phyloP scores from a whole-genome alignment of 257 asterid species.

The Solanum habrochaites region DNA sequence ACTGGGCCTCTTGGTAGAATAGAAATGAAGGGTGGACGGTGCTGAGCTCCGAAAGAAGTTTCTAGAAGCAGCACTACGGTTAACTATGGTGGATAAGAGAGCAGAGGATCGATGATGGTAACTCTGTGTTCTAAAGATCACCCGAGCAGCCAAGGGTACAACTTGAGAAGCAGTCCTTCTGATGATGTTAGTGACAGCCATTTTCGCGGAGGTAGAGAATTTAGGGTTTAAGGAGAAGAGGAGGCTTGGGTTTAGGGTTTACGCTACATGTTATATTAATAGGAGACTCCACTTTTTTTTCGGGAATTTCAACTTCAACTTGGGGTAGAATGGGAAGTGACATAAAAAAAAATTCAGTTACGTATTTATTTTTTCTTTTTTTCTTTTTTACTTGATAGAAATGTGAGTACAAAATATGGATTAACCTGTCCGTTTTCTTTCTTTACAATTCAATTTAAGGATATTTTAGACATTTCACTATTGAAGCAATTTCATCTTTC shows the following conservation, averaged over 20 bases:
- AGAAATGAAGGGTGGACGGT: conserved; percentile 30
- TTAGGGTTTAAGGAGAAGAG: conserved; percentile 23
- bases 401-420: too few relatives aligned
- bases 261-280: background rate
- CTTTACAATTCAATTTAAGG: too few relatives aligned
- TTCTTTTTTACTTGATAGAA: too few relatives aligned
- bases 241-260: background rate
- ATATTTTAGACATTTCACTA: too few relatives aligned
- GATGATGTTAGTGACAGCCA: conserved; percentile 40
- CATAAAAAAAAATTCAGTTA: too few relatives aligned
- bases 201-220: background rate
- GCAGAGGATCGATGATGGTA: conserved; percentile 25
- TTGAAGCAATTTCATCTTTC: too few relatives aligned
- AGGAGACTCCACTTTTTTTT: background rate
- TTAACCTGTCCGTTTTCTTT: too few relatives aligned
- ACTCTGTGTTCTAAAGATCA: conserved; percentile 29
- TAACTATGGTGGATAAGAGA: conserved; percentile 23
- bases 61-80: conserved; percentile 3
- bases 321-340: background rate
- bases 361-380: too few relatives aligned
- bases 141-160: conserved; percentile 37
- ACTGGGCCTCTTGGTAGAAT: conserved; percentile 24
- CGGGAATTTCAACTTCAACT: background rate
- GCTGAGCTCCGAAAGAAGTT: conserved; percentile 17
- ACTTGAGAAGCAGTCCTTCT: conserved; percentile 41